Base-by-base conservation (phyloP, 768 basidiomycete species). In the Xerocomus spinulosus region DNA sequence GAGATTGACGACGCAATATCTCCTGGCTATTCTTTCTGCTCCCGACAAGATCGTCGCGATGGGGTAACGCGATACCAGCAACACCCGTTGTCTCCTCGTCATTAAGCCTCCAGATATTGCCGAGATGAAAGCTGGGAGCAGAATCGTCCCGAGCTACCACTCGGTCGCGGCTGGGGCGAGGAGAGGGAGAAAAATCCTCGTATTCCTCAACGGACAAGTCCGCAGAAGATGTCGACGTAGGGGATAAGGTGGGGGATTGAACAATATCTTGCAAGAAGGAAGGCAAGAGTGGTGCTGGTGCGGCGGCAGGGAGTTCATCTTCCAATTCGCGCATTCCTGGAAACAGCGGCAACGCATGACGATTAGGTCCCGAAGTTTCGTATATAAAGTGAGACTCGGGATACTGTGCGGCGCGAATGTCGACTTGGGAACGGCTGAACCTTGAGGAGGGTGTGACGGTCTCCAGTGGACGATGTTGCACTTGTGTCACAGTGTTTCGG, bases 211-310 rank as follows among this genome's bases (percentile, higher is more conserved):
- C 68, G 3, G 82, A 82, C 35, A 85, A 62, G 47, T 85, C 85
- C 4, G 82, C 77, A 2, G 83, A 83, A 6, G 80, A 82, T 9
- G 82, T 75, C 14, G 80, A 82, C 5, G 81, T 74, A 17, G 83
- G 78, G 5, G 85, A 83, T 40, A 78, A 64, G 9, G 80, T 75
- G n/a, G 82, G 82, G 1, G 82, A 79, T 58, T 81, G 79, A 17
- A 87, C 78, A 20, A 86, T 81, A 53, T 87, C 83, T 58, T 86
- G 83, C 53, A 89, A 64, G 70, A 87, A 89, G 8, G 86, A 80
- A 3, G 87, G 87, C n/a, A 89, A 72, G 33, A 88, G 73, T n/a
- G 82, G 68, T 17, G 57, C 67, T 15, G 71, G 76, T 2, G 75
- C 72, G 5, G 70, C 42, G 41, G 44, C 32, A 56, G 53, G 60